Conservation (phyloP, 1,284 basidiomycete genomes). For the Ustilago trichophora region DNA sequence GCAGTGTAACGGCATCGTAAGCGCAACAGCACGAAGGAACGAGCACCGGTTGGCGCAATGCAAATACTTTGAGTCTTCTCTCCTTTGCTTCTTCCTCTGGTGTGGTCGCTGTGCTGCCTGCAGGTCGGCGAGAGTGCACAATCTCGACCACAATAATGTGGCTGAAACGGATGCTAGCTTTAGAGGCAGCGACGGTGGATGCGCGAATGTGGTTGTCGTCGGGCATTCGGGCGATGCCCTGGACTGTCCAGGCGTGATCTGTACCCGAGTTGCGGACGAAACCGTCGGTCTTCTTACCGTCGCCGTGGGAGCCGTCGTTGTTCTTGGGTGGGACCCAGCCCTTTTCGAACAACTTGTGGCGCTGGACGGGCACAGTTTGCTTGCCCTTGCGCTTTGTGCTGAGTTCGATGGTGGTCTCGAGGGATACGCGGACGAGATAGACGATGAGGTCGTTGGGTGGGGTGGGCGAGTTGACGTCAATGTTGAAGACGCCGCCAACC, state of each 20-base stretch:
- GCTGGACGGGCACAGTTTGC: constrained; percentile 59
- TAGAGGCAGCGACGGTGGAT: constrained; percentile 56
- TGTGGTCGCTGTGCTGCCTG: constrained; percentile 18
- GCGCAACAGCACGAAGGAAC: constrained; percentile 65
- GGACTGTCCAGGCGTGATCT: constrained; percentile 64
- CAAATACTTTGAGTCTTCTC: constrained; percentile 63
- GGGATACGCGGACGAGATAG: constrained; percentile 62
- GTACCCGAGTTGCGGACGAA: constrained; percentile 53
- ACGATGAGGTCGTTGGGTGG: constrained; percentile 63
- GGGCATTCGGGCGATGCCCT: constrained; percentile 63
- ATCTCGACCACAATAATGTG: constrained; percentile 64
- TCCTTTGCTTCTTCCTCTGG: constrained; percentile 41
- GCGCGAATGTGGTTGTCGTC: constrained; percentile 64
- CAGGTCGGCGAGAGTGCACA: constrained; percentile 54
- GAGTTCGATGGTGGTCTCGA: constrained; percentile 64
- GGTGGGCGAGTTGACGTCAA: constrained; percentile 64
- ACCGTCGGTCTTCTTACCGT: constrained; percentile 59
- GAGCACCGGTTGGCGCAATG: constrained; percentile 60
- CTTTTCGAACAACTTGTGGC: constrained; percentile 63
- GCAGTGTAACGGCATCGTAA: constrained; percentile 63
- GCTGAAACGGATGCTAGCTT: constrained; percentile 58
- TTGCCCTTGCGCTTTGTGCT: constrained; percentile 55
- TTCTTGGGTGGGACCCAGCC: constrained; percentile 63
- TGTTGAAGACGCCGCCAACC: constrained; percentile 65
- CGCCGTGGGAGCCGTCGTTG: constrained; percentile 54